Percentiles rank a stretch among this genome's conserved stretches.
These are phyloP conservation scores for Alternaria triticimaculans DNA, from an alignment of 2,329 filamentous ascomycete genomes.

Conservation along the genomic window DNA sequence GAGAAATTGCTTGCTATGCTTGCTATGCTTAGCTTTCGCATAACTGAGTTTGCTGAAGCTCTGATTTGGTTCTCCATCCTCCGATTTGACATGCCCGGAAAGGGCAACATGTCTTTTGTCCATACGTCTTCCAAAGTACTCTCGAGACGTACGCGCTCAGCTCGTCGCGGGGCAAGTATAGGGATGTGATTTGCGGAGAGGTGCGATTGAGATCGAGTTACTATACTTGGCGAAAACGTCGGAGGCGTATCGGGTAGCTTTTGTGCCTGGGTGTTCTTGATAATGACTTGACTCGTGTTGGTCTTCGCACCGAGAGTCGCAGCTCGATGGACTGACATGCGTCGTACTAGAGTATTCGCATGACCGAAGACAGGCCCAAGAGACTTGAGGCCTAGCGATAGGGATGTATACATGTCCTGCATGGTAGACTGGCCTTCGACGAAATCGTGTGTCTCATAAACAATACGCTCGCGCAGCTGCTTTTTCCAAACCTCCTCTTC, in stretches of 20 bases:
- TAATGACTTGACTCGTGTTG: constrained; percentile 75
- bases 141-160: constrained; percentile 80
- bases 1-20: constrained; percentile 79
- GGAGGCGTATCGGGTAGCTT: constrained; percentile 61
- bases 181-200: constrained; percentile 71
- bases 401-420: constrained; percentile 64
- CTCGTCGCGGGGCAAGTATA: constrained; percentile 74
- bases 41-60: constrained; percentile 82
- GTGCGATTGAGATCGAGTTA: constrained; percentile 81
- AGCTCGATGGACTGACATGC: constrained; percentile 79
- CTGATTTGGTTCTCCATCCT: constrained; percentile 75
- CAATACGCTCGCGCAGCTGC: constrained; percentile 64
- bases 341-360: constrained; percentile 68
- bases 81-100: constrained; percentile 77
- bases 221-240: constrained; percentile 57
- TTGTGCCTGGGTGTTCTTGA: constrained; percentile 80
- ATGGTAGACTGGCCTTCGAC: constrained; percentile 56
- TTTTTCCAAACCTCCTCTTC: constrained; percentile 84
- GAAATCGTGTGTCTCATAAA: constrained; percentile 58
- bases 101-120: constrained; percentile 80
- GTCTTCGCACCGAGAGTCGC: constrained; percentile 74
- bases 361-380: constrained; percentile 78
- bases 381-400: constrained; percentile 74
- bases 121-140: constrained; percentile 77
- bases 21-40: constrained; percentile 84